phyloP scores from a whole-genome alignment of 2,329 filamentous ascomycete species.

The Zymoseptoria crescenta region DNA sequence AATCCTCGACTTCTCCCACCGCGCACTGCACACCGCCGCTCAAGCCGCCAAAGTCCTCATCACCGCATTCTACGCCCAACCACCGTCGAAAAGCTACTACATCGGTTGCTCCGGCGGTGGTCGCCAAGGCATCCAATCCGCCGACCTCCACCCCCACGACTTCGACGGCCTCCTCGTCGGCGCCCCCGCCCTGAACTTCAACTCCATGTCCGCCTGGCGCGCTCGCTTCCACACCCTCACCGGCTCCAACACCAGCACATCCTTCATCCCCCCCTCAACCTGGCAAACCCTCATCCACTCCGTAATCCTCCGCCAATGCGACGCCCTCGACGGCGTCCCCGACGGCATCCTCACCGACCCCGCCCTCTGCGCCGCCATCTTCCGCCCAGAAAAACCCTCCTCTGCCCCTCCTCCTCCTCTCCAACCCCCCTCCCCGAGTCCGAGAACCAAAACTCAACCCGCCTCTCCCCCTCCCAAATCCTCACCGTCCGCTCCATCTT shows the following conservation, averaged over 20 bases:
- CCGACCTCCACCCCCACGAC: constrained; percentile 38
- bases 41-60: constrained; percentile 23
- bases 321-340: constrained; percentile 37
- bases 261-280: constrained; percentile 29
- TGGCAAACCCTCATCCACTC: constrained; percentile 35
- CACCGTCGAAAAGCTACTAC: constrained; percentile 37
- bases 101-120: constrained; percentile 41
- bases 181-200: constrained; percentile 35
- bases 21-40: constrained; percentile 20
- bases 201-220: constrained; percentile 36
- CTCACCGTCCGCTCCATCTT: constrained; percentile 35
- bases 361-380: constrained; percentile 30
- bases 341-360: constrained; percentile 43
- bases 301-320: constrained; percentile 42
- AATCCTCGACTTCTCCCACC: constrained; percentile 23
- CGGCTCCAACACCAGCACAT: constrained; percentile 30
- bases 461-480: constrained; percentile 37
- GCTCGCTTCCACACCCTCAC: constrained; percentile 35
- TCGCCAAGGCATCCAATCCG: constrained; percentile 37
- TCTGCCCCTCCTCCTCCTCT: constrained; percentile 21
- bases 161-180: constrained; percentile 42
- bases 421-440: constrained; percentile 16
- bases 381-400: constrained; percentile 31
- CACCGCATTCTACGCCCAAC: constrained; percentile 30
- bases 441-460: constrained; percentile 36